Evolutionary conservation across 116 monocot genomes (phyloP).

Genomic region (Iris pallida): DNA sequence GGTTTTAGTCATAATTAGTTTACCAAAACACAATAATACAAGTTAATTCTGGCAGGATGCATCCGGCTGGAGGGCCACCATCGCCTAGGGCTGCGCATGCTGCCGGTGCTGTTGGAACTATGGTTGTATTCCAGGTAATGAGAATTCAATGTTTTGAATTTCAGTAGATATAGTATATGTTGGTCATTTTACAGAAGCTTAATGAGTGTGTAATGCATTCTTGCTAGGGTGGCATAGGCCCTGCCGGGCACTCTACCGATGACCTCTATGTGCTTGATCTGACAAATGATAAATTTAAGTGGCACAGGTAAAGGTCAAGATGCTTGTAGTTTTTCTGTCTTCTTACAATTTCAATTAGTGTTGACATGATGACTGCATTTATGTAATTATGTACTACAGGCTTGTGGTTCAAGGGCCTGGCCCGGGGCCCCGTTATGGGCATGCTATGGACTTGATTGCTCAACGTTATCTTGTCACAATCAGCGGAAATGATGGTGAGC

Average conservation of each 20-base stretch:
- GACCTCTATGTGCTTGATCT: conserved; percentile 95
- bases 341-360: too few species aligned
- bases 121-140: conserved; percentile 96
- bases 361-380: not conserved
- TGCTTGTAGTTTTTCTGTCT: not conserved
- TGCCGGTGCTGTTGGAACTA: conserved; percentile 87
- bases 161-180: not conserved
- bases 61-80: conserved; percentile 82
- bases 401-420: conserved; percentile 89
- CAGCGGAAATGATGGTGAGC: conserved; percentile 89
- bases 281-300: conserved; percentile 87
- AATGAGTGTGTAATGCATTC: too few species aligned
- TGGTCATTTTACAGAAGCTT: not conserved
- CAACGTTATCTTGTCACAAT: conserved; percentile 92
- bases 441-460: conserved; percentile 91
- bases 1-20: too few species aligned
- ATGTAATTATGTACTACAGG: conserved; percentile 40
- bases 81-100: conserved; percentile 97
- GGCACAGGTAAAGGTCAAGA: conserved; percentile 68
- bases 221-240: too few species aligned
- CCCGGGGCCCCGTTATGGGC: conserved; percentile 97
- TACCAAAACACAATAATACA: too few species aligned
- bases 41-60: conserved; percentile 50
- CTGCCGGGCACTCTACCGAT: too few species aligned
- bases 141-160: not conserved